These are phyloP conservation scores for Graphilbum ipis-grandicollis DNA, from an alignment of 2,329 filamentous ascomycete species.

Conservation along the genomic window DNA sequence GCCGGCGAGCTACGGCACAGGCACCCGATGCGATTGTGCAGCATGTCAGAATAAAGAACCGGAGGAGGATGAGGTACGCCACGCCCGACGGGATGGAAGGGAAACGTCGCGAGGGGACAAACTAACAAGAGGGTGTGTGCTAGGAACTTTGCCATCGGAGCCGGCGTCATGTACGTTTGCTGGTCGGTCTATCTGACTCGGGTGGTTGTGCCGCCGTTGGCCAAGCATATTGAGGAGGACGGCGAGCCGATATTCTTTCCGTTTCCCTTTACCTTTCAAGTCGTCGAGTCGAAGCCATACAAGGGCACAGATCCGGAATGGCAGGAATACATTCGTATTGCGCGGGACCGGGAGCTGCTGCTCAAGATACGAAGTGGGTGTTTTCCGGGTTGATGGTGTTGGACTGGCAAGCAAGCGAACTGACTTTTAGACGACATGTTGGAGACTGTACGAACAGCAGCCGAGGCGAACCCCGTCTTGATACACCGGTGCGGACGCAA, in stretches of 20 bases:
- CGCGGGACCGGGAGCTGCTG: conserved; percentile 30
- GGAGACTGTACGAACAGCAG: conserved; percentile 21
- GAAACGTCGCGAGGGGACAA: too few species aligned
- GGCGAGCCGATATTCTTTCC: conserved; percentile 38
- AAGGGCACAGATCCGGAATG: conserved; percentile 44
- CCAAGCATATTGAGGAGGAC: conserved; percentile 9
- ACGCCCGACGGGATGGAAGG: too few species aligned
- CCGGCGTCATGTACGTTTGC: conserved; percentile 7
- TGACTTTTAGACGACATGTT: conserved; percentile 25
- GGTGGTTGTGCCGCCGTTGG: conserved; percentile 25
- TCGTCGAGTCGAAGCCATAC: conserved; percentile 31
- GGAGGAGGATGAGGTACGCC: conserved; percentile 5
- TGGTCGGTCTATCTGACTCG: conserved; percentile 19
- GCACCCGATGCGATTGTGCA: conserved; percentile 4
- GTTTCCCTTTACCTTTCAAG: conserved; percentile 38
- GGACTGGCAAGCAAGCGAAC: neutral
- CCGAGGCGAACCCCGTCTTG: conserved; percentile 25
- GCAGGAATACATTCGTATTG: conserved; percentile 41
- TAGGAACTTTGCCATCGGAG: conserved; percentile 8
- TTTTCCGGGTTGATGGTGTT: neutral
- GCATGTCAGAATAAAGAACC: conserved; percentile 6
- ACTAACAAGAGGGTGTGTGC: too few species aligned
- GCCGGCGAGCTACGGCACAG: neutral
- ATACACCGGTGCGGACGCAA: conserved; percentile 25
- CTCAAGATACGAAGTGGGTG: conserved; percentile 28